Evolutionary conservation across 768 basidiomycete species (phyloP), one percentile per base, ranked within the genome.

Genomic region (Cantharellus cinnabarinus): DNA sequence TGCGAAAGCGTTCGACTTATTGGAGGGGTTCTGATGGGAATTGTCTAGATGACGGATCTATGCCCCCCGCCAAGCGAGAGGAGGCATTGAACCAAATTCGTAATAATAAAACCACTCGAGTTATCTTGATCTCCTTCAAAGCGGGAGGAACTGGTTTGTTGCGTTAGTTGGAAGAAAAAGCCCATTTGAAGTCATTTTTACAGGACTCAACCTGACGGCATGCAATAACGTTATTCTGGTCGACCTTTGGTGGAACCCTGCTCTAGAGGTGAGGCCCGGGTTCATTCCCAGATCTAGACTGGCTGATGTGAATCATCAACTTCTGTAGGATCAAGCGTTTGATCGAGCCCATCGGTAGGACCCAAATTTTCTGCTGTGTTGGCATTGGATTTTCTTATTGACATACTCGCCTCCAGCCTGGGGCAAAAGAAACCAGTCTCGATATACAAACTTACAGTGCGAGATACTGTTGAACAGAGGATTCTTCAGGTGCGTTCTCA

Each of bases 161-260:
- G 35, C 58, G 20, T 29, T 29, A 29, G 20, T 29, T 29, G 1
- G 20, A 29, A 29, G 20, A 29, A 29, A 29, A 29, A 29, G 20
- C 20, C 20, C 1, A 29, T 29, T 29, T 29, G 57, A 51, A 60
- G 39, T 41, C 59, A 37, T 62, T 57, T 29, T 50, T 60, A 29
- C 63, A 81, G 89, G 90, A 51, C 77, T 97, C 51, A 95, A 97
- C 67, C 68, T 97, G 65, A 90, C 89, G 0, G 83, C 81, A 42
- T 97, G 93, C 70, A 94, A 91, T 68, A 89, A 94, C 63, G 91
- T 97, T 42, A 85, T 97, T 64, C 76, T 97, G 2, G 78, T 89
- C 59, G 94, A 95, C 68, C 71, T 91, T 61, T 97, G 93, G 91
- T 97, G 93, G 89, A 85, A 89, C 68, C 87, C 88, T 5, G 88